These are phyloP conservation scores for Jamesozyma gamospora DNA, from an alignment of 805 yeast genomes.

Conservation along the genomic window DNA sequence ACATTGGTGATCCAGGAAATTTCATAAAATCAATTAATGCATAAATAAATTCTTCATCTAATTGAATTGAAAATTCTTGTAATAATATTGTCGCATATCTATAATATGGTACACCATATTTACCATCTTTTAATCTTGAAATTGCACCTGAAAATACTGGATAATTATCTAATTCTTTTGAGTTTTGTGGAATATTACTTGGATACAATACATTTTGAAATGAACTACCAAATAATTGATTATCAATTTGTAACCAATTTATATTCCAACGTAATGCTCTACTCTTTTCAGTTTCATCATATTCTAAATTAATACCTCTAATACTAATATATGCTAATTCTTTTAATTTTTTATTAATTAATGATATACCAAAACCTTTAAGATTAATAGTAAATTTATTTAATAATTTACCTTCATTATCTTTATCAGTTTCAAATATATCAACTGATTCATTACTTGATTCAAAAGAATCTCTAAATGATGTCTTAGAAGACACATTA, in stretches of 20 bases:
- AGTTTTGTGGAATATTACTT: conserved; percentile 74
- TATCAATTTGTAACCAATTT: conserved; percentile 93
- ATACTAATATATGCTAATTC: conserved; percentile 80
- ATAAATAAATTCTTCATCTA: conserved; percentile 87
- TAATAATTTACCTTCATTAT: conserved; percentile 25
- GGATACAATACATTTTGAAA: conserved; percentile 88
- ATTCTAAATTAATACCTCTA: conserved; percentile 70
- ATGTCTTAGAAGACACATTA: conserved; percentile 9
- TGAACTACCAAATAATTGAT: conserved; percentile 78
- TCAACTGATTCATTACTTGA: conserved; percentile 28
- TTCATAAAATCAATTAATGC: conserved; percentile 73
- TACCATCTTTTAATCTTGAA: conserved; percentile 75
- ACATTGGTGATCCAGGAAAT: conserved; percentile 78
- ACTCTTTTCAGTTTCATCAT: conserved; percentile 74
- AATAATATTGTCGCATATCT: conserved; percentile 83
- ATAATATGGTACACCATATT: conserved; percentile 81
- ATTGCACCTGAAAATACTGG: conserved; percentile 85
- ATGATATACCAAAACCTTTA: conserved; percentile 81
- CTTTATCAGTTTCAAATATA: conserved; percentile 43
- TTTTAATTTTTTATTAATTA: conserved; percentile 57
- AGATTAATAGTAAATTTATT: conserved; percentile 47
- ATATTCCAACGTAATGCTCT: conserved; percentile 71
- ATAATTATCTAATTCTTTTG: conserved; percentile 74
- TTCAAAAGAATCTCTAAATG: conserved; percentile 6
- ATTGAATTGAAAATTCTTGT: conserved; percentile 85